Base-by-base conservation (phyloP, 805 yeast genomes). In the Candida patagonica region DNA sequence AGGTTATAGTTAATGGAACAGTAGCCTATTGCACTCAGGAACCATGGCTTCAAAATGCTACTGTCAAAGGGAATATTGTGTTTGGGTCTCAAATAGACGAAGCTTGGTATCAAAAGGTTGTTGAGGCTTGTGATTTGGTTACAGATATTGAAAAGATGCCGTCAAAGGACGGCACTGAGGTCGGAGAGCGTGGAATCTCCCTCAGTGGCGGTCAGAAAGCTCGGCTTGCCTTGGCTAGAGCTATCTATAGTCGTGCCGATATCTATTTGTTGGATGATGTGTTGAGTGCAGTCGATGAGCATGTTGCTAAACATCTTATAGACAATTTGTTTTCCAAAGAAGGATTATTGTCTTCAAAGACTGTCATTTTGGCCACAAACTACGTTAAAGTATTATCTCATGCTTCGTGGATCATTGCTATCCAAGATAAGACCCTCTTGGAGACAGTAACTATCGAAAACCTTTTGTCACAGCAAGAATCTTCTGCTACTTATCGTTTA, bases 211-310 rank as follows among this genome's bases (percentile, higher is more conserved):
- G n/a, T n/a, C n/a, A n/a, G n/a, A n/a, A n/a, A 69, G 97, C 97
- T 0, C 77, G 97, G 59, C 70, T 89, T 26, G 78, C 95, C 1
- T 70, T 89, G 39, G 97, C 97, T 0, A 74, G 97, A 57, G 96
- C 97, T 10, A 95, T 89, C 8, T 89, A 89, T 57, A 73, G 95
- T 9, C 71, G 96, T 49, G 92, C 96, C 2, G 96, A 89, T 55
- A 74, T 89, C 24, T 86, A 83, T n/a, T n/a, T n/a, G n/a, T n/a
- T n/a, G n/a, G n/a, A n/a, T n/a, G n/a, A n/a, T n/a, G n/a, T n/a
- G n/a, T n/a, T n/a, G n/a, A n/a, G 57, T n/a, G 97, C 97, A 20
- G 97, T 88, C 31, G 97, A 88, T 62, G 96, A 86, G 51, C 96
- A 89, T 57, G 97, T 88, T 48, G 88, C 95, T 8, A 77, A 75